Conservation (phyloP, 1,139 yeast species). For the Yamadazyma epiphylla region DNA sequence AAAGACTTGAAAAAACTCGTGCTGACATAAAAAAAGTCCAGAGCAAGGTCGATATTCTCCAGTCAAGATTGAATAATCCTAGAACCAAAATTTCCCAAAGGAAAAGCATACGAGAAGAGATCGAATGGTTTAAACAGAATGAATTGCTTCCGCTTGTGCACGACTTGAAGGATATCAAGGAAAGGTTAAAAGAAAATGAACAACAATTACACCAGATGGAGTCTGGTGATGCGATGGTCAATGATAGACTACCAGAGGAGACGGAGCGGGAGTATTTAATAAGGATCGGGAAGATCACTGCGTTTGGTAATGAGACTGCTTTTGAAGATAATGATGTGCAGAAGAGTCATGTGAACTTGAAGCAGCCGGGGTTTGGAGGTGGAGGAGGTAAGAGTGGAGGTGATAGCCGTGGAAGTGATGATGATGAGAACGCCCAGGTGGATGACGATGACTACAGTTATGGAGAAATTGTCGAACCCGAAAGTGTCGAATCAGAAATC, state of each 20-base stretch:
- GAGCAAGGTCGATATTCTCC: slow-evolving; percentile 42
- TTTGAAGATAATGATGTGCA: slow-evolving; percentile 32
- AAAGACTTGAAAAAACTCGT: slow-evolving; percentile 64
- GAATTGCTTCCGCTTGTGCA: slow-evolving; percentile 51
- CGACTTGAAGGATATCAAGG: slow-evolving; percentile 66
- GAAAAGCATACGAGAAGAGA: slow-evolving; percentile 51
- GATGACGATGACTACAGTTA: slow-evolving; percentile 7
- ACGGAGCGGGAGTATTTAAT: slow-evolving; percentile 74
- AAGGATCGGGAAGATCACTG: slow-evolving; percentile 90
- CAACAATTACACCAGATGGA: slow-evolving; percentile 14
- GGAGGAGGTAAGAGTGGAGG: slow-evolving; percentile 4
- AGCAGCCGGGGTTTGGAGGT: slow-evolving; percentile 36
- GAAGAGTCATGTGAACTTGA: slow-evolving; percentile 30
- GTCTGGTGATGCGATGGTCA: slow-evolving; percentile 13
- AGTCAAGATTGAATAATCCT: slow-evolving; percentile 48
- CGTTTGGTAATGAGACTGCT: slow-evolving; percentile 72
- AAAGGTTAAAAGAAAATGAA: slow-evolving; percentile 41
- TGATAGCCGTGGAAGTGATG: slow-evolving; percentile 3
- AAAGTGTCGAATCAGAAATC: slow-evolving; percentile 5
- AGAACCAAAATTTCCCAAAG: slow-evolving; percentile 66
- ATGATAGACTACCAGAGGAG: slow-evolving; percentile 56
- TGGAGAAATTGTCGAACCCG: slow-evolving; percentile 1
- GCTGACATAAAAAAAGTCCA: slow-evolving; percentile 42
- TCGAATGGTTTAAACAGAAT: slow-evolving; percentile 45
- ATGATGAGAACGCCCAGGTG: slow-evolving; percentile 6